These are phyloP conservation scores for Colletotrichum tropicicola DNA, from an alignment of 2,329 filamentous ascomycete species.

Conservation along the genomic window DNA sequence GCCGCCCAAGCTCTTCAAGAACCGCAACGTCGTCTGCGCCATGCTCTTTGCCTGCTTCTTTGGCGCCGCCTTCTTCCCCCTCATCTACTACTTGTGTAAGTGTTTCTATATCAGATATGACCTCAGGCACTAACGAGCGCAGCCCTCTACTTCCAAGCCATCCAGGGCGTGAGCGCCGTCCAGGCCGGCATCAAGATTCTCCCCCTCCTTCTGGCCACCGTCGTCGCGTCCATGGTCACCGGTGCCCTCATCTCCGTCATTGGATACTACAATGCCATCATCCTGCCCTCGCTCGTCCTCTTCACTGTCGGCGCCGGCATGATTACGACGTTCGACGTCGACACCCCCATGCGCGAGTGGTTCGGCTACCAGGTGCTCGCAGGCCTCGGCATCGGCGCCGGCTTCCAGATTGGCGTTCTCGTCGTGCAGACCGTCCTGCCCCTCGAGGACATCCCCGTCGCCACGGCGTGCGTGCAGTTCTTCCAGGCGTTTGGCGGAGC, in stretches of 20 bases:
- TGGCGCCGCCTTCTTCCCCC: constrained; percentile 59
- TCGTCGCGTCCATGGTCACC: constrained; percentile 55
- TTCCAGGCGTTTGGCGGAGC: constrained; percentile 74
- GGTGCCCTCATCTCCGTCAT: constrained; percentile 52
- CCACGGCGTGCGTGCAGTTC: constrained; percentile 64
- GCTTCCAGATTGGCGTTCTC: constrained; percentile 57
- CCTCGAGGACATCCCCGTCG: constrained; percentile 58
- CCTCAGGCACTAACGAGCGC: neutral
- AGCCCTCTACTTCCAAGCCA: constrained; percentile 64
- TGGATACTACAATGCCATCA: constrained; percentile 53
- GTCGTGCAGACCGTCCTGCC: constrained; percentile 62
- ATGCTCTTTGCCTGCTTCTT: constrained; percentile 57
- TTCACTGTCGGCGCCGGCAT: constrained; percentile 60
- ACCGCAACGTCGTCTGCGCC: constrained; percentile 50
- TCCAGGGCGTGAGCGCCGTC: constrained; percentile 61
- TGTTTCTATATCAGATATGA: neutral
- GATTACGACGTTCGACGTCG: constrained; percentile 59
- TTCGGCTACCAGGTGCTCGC: constrained; percentile 66
- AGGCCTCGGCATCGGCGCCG: constrained; percentile 61
- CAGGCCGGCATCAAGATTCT: constrained; percentile 64
- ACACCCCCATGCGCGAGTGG: constrained; percentile 59
- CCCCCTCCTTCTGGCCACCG: constrained; percentile 60
- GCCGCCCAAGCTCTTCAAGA: constrained; percentile 57
- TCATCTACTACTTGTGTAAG: constrained; percentile 63
- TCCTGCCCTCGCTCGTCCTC: constrained; percentile 51